Conservation (phyloP, 192 early-diverging fungal genomes). For the Backusella morwellensis region DNA sequence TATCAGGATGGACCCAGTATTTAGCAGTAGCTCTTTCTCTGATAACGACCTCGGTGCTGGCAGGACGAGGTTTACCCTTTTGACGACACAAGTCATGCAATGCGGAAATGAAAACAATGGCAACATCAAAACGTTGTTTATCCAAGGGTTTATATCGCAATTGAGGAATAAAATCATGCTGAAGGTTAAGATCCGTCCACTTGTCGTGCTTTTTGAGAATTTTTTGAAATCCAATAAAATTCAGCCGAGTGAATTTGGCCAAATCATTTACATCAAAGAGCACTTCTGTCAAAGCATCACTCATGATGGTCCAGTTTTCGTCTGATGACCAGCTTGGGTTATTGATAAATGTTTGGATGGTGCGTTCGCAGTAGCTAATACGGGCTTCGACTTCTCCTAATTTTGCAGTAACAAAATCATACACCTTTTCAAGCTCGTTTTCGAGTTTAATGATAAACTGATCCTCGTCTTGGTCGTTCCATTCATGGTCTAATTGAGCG, state of each 20-base stretch:
- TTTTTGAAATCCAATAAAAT: constrained; percentile 86
- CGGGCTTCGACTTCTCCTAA: constrained; percentile 73
- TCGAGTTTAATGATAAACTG: constrained; percentile 80
- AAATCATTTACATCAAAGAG: constrained; percentile 78
- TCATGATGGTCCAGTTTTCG: constrained; percentile 49
- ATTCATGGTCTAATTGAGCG: constrained; percentile 52
- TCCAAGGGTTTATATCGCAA: constrained; percentile 79
- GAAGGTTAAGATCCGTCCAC: constrained; percentile 72
- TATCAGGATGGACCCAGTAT: constrained; percentile 41
- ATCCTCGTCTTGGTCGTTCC: constrained; percentile 68
- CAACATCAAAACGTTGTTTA: constrained; percentile 84
- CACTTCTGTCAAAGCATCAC: constrained; percentile 65
- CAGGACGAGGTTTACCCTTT: constrained; percentile 31
- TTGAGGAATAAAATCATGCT: constrained; percentile 72
- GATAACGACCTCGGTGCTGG: constrained; percentile 24
- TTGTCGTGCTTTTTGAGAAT: constrained; percentile 99
- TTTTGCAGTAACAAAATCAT: constrained; percentile 73
- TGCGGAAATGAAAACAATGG: constrained; percentile 83
- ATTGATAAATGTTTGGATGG: constrained; percentile 46
- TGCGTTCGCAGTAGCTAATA: constrained; percentile 66
- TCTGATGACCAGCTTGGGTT: constrained; percentile 52
- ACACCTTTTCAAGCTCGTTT: constrained; percentile 86
- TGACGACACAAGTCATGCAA: constrained; percentile 70
- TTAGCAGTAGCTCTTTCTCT: constrained; percentile 77
- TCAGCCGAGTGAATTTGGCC: constrained; percentile 77